These are phyloP conservation scores for Pisolithus orientalis DNA, from an alignment of 768 basidiomycete species.

Conservation along the genomic window DNA sequence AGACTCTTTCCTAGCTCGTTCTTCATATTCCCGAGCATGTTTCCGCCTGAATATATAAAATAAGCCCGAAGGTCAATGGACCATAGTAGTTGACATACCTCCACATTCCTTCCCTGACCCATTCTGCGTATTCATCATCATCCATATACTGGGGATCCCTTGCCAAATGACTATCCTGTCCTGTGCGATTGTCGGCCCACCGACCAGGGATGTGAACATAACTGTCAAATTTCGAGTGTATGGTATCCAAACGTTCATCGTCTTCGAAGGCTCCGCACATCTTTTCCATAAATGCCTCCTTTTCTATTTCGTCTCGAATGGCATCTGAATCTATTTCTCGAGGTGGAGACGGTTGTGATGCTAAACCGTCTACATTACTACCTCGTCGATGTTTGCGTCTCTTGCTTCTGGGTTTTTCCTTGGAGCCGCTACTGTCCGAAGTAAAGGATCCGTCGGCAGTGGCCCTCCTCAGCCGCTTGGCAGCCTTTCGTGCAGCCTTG, in stretches of 20 bases:
- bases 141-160: constrained; percentile 51
- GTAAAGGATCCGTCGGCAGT: constrained; percentile 16
- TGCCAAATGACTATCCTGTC: constrained; percentile 35
- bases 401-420: constrained; percentile 7
- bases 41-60: constrained; percentile 42
- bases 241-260: constrained; percentile 58
- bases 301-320: constrained; percentile 52
- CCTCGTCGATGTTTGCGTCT: constrained; percentile 3
- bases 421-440: constrained; percentile 14
- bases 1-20: constrained; percentile 51
- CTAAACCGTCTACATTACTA: constrained; percentile 11
- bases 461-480: constrained; percentile 22
- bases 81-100: constrained; percentile 37
- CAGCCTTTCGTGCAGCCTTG: constrained; percentile 50
- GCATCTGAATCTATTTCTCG: constrained; percentile 41
- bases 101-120: constrained; percentile 85
- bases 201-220: constrained; percentile 69
- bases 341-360: constrained; percentile 17
- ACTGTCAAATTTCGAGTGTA: constrained; percentile 60
- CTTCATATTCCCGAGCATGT: constrained; percentile 61
- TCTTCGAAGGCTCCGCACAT: constrained; percentile 68
- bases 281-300: constrained; percentile 63
- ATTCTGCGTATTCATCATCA: constrained; percentile 85
- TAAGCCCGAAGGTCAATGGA: background rate
- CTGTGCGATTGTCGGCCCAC: constrained; percentile 46